Evolutionary conservation across 2,329 filamentous ascomycete genomes (phyloP), one percentile per base, ranked within the genome.

Genomic region (Colletotrichum spaethianum): DNA sequence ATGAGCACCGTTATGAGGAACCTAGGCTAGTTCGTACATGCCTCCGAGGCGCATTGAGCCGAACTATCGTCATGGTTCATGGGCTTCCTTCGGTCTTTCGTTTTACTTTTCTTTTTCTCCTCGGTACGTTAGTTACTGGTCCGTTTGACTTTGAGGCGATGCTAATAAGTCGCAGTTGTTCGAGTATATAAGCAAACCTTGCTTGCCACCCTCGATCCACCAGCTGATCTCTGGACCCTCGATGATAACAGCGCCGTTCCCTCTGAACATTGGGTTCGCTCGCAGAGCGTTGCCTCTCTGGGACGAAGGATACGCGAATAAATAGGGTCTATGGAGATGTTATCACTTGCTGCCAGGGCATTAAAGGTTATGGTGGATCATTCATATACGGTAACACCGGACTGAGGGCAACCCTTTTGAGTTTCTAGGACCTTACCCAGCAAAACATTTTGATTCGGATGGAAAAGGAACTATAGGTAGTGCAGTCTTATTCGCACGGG

Each of bases 131-230:
- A 38, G 4, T 12, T 28, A 20, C 11, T 8, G 2, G 23, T 16
- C 33, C 14, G 14, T 2, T 9, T n/a, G 3, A 0, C 7, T 12
- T 63, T 28, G 8, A 1, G n/a, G 9, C 2, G 28, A 23, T n/a
- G n/a, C 64, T 70, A 33, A 72, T 12, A n/a, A n/a, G 5, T 2
- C 8, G 18, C n/a, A 70, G 70, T 28, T 72, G 66, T 72, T 64
- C 52, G 53, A 70, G 70, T 70, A 64, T 9, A 31, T 36, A 46
- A 40, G 56, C 50, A 44, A 23, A 11, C 56, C 36, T 44, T 11
- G 28, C 40, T 20, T 40, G 33, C 8, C 31, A 38, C 50, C 23
- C n/a, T 52, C 28, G 12, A 26, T 12, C 14, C 33, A 59, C 48
- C 12, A 52, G 16, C 33, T 28, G 60, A 52, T 65, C 53, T 40